Evolutionary conservation across 2,329 filamentous ascomycete species (phyloP), one percentile per base, ranked within the genome.

Genomic region (Sclerotinia spermophila): DNA sequence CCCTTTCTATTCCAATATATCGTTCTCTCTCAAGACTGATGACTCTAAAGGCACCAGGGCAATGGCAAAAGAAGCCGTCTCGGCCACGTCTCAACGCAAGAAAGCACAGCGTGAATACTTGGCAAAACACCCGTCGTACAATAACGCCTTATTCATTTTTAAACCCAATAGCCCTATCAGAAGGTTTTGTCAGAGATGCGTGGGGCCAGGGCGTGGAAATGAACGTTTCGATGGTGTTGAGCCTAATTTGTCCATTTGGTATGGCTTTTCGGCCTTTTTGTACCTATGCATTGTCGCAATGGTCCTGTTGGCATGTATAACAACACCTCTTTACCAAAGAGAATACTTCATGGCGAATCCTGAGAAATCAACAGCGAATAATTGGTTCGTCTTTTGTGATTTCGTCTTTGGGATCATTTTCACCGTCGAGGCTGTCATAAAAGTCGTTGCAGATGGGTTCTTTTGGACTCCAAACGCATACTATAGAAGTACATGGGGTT

Each of bases 381-480:
- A 95, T 78, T 99, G 96, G 96, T 98, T 97, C 79, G 92, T 96
- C 8, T 98, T 93, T 87, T 92, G 92, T 19, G 96, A 99, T 80
- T 85, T 96, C 81, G 90, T 92, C 10, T 99, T 99, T 79, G 94
- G 95, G 2, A 81, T 91, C 2, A 81, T 99, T 21, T 99, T 99
- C 82, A 92, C 91, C 0, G 79, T 92, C 10, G 96, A 99, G 81
- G 93, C 94, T 0, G 78, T 89, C 8, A 94, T 99, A 82, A 99
- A 99, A 80, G 90, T 97, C 69, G 89, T 99, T 76, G 96, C 96
- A 0, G 96, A 99, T 82, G 96, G 96, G 11, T 92, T 97, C 76
- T 92, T 97, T 79, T 98, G 93, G 88, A 97, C 96, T 0, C 96
- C 96, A 0, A 97, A 99, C 81, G 96, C 96, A 3, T 99, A 97